Conservation (phyloP, 345 rosid species). For the Citrus cavaleriei region DNA sequence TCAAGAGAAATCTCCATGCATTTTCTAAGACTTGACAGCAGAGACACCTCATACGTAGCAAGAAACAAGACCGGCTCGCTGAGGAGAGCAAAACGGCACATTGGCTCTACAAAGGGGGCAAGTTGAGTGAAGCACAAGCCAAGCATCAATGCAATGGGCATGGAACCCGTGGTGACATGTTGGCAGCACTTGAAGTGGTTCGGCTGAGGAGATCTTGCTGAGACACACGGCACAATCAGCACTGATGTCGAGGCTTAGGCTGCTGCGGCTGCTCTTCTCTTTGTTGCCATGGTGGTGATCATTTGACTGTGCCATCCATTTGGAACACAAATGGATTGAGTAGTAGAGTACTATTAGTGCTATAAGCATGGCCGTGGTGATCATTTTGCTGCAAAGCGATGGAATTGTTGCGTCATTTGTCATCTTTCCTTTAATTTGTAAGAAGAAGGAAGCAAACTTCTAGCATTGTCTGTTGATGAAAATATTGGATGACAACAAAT, state of each 20-base stretch:
- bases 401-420: too few species aligned
- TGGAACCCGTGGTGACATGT: slow-evolving; percentile 31
- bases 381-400: too few species aligned
- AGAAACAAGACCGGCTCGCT: background rate
- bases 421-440: too few species aligned
- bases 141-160: slow-evolving; percentile 21
- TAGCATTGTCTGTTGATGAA: too few species aligned
- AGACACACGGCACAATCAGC: slow-evolving; percentile 23
- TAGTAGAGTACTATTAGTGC: too few species aligned
- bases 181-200: slow-evolving; percentile 6
- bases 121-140: slow-evolving; percentile 16
- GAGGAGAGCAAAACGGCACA: background rate
- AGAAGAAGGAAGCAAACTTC: too few species aligned
- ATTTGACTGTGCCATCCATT: too few species aligned
- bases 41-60: background rate
- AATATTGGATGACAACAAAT: too few species aligned
- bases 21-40: background rate
- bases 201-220: slow-evolving; percentile 4
- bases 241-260: background rate
- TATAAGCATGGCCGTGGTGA: too few species aligned
- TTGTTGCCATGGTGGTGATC: background rate
- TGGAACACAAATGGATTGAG: too few species aligned
- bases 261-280: background rate
- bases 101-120: slow-evolving; percentile 24
- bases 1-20: slow-evolving; percentile 23